These are phyloP conservation scores for Cyclostephanos tholiformis DNA, from an alignment of 108 stramenopile genomes.

Conservation along the genomic window DNA sequence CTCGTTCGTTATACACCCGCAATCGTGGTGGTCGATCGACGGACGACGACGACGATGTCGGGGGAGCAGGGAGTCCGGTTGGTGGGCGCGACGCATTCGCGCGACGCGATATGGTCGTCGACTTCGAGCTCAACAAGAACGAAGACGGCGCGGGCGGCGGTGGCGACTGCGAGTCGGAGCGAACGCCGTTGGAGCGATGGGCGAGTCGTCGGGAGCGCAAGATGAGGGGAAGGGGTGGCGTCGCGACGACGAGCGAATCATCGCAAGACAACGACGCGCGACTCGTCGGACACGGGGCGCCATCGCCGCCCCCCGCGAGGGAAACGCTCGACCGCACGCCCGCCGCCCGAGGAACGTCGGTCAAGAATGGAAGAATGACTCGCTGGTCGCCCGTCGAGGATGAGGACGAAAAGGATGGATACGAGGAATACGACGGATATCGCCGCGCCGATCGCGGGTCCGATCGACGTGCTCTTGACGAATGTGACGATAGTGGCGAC, in stretches of 20 bases:
- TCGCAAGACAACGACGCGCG: too few relatives aligned
- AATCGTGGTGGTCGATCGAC: not conserved
- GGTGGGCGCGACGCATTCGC: too few relatives aligned
- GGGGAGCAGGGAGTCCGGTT: not conserved
- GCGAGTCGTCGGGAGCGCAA: slow-evolving; percentile 1
- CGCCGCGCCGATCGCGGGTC: not conserved
- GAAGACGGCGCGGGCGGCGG: not conserved
- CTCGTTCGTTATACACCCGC: not conserved
- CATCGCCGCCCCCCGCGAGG: too few relatives aligned
- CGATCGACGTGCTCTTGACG: too few relatives aligned
- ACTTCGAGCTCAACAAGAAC: not conserved
- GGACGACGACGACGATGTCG: too few relatives aligned
- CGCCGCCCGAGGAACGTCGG: not conserved
- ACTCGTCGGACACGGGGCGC: too few relatives aligned
- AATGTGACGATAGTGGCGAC: too few relatives aligned
- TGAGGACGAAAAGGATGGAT: not conserved
- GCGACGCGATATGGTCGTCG: not conserved
- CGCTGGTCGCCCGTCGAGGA: slow-evolving; percentile 2
- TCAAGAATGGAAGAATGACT: not conserved
- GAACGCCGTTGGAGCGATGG: slow-evolving; percentile 2
- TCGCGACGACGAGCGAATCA: not conserved
- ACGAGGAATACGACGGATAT: not conserved
- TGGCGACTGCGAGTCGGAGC: not conserved
- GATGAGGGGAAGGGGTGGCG: not conserved
- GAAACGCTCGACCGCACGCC: too few relatives aligned